Conservation (phyloP, 2,329 filamentous ascomycete species). For the Trichoderma citrinoviride region DNA sequence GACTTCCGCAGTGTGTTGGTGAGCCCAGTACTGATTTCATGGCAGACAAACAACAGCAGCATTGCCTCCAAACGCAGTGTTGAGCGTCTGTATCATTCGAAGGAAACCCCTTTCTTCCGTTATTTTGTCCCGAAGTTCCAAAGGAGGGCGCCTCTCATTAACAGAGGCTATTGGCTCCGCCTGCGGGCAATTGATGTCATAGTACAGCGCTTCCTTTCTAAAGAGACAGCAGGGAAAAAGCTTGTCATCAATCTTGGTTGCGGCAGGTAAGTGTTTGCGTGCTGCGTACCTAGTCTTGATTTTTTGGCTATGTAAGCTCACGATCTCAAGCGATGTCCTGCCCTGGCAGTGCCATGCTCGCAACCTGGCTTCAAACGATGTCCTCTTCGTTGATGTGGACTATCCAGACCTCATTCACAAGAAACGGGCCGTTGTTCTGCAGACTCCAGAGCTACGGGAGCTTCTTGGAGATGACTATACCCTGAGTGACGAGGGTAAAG, state of each 20-base stretch:
- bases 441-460: constrained; percentile 55
- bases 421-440: constrained; percentile 67
- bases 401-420: constrained; percentile 75
- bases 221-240: constrained; percentile 55
- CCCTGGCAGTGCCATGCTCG: constrained; percentile 78
- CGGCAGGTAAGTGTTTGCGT: constrained; percentile 69
- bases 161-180: constrained; percentile 83
- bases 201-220: constrained; percentile 69
- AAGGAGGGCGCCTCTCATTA: constrained; percentile 81
- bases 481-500: constrained; percentile 40
- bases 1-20: not conserved
- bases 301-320: not conserved
- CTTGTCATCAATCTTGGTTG: constrained; percentile 82
- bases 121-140: constrained; percentile 85
- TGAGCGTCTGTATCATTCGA: constrained; percentile 77
- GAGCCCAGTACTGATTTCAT: not conserved
- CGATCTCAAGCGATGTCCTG: constrained; percentile 70
- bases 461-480: constrained; percentile 34
- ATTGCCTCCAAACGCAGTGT: constrained; percentile 92
- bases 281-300: not conserved
- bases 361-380: constrained; percentile 54
- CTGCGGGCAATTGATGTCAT: constrained; percentile 77
- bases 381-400: constrained; percentile 79
- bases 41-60: constrained; percentile 81
- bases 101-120: constrained; percentile 79